Conservation (phyloP, 1,284 basidiomycete species). For the Fomes fomentarius region DNA sequence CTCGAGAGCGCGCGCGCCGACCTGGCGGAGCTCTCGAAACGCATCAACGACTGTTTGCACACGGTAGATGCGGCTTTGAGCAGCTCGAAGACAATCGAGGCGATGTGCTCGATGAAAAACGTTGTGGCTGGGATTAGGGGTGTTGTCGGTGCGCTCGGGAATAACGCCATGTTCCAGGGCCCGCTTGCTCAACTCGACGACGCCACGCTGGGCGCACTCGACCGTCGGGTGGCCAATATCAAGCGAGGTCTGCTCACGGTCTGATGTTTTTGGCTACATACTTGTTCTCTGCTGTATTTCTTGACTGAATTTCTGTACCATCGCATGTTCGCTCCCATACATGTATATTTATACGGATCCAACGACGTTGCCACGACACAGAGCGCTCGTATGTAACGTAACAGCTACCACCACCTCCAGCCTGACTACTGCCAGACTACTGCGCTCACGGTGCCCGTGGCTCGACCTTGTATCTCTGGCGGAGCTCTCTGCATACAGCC, state of each 20-base stretch:
- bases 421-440: no score
- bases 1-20: not conserved
- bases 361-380: no score
- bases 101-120: slow-evolving; percentile 10
- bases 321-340: no score
- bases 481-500: no score
- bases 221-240: not conserved
- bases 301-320: no score
- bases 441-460: no score
- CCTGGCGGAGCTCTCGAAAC: slow-evolving; percentile 8
- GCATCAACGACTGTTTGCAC: slow-evolving; percentile 14
- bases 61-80: slow-evolving; percentile 10
- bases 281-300: no score
- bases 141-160: slow-evolving; percentile 2
- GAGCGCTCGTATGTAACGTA: no score
- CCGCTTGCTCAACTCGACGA: slow-evolving; percentile 11
- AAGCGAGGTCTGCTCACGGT: not conserved
- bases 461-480: no score
- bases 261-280: no score
- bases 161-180: slow-evolving; percentile 12
- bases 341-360: no score
- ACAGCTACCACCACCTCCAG: no score
- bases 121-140: slow-evolving; percentile 8
- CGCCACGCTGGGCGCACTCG: not conserved
- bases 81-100: slow-evolving; percentile 10